Evolutionary conservation across 2,329 filamentous ascomycete genomes (phyloP).

Genomic region (Neophaeococcomyces aloes): DNA sequence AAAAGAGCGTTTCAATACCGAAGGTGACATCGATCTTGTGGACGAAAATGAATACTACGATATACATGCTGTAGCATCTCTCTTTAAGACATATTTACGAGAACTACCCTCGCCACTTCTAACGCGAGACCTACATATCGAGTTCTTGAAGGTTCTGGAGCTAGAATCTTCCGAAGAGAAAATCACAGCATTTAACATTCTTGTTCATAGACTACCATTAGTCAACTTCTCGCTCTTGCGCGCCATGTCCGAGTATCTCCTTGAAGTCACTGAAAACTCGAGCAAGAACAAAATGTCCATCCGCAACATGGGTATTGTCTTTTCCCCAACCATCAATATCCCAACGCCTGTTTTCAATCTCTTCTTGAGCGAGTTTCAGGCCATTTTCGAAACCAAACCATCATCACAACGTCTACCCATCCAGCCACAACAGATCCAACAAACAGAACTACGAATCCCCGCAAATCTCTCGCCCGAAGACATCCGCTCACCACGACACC

Average conservation of each 20-base stretch:
- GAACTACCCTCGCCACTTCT: constrained; percentile 86
- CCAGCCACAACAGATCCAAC: constrained; percentile 25
- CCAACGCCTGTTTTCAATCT: constrained; percentile 88
- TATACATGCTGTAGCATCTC: constrained; percentile 86
- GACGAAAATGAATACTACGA: constrained; percentile 80
- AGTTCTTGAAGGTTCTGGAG: constrained; percentile 80
- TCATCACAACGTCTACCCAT: constrained; percentile 33
- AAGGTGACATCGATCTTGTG: constrained; percentile 82
- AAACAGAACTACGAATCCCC: constrained; percentile 20
- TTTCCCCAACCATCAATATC: constrained; percentile 93
- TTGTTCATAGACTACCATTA: constrained; percentile 69
- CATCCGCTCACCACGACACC: constrained; percentile 52
- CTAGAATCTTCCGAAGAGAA: constrained; percentile 65
- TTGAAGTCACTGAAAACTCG: constrained; percentile 83
- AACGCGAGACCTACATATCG: constrained; percentile 77
- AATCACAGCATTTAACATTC: constrained; percentile 60
- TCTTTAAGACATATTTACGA: constrained; percentile 86
- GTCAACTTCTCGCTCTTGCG: constrained; percentile 73
- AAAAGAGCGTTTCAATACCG: constrained; percentile 83
- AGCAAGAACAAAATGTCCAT: constrained; percentile 97
- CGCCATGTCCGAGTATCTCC: constrained; percentile 77
- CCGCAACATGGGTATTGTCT: constrained; percentile 94
- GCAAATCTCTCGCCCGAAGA: constrained; percentile 42
- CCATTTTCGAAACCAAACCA: constrained; percentile 67
- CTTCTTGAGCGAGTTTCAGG: constrained; percentile 81